phyloP scores from a whole-genome alignment of 345 rosid species.

The Populus alba region DNA sequence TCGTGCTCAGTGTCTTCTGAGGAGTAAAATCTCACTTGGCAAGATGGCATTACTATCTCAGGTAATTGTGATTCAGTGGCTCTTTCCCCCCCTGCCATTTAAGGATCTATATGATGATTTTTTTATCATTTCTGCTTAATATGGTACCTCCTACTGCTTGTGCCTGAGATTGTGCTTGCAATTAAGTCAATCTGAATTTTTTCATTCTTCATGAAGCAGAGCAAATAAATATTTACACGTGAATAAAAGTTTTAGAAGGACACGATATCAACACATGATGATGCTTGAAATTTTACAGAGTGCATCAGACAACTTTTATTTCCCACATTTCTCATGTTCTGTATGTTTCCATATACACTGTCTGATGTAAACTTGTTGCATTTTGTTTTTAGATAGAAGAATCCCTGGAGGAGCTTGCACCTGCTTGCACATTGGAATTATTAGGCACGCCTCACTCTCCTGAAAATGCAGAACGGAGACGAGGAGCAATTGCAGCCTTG shows the following conservation, averaged over 20 bases:
- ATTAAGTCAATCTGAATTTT: background rate
- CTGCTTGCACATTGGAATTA: slow-evolving; percentile 94
- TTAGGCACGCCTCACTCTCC: slow-evolving; percentile 74
- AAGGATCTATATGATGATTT: background rate
- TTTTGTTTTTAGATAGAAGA: slow-evolving; percentile 71
- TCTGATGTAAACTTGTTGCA: slow-evolving; percentile 8
- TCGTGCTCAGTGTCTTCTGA: slow-evolving; percentile 82
- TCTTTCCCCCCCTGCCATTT: background rate
- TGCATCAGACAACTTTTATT: background rate
- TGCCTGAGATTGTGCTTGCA: background rate
- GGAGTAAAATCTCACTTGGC: slow-evolving; percentile 74
- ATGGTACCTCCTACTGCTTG: background rate
- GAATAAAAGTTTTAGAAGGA: background rate
- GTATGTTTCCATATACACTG: background rate
- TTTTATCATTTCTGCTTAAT: background rate
- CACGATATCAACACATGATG: background rate
- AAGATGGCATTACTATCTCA: slow-evolving; percentile 70
- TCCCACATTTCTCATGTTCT: background rate
- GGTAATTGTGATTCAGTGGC: slow-evolving; percentile 41
- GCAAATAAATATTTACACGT: background rate
- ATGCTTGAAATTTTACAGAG: background rate
- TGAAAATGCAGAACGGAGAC: slow-evolving; percentile 79
- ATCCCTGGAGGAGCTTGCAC: slow-evolving; percentile 97
- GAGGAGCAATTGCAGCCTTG: slow-evolving; percentile 89
- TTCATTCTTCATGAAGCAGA: background rate